Evolutionary conservation across 495 filamentous ascomycete species (phyloP), one percentile per base, ranked within the genome.

Genomic region (Tetracladium marchalianum): DNA sequence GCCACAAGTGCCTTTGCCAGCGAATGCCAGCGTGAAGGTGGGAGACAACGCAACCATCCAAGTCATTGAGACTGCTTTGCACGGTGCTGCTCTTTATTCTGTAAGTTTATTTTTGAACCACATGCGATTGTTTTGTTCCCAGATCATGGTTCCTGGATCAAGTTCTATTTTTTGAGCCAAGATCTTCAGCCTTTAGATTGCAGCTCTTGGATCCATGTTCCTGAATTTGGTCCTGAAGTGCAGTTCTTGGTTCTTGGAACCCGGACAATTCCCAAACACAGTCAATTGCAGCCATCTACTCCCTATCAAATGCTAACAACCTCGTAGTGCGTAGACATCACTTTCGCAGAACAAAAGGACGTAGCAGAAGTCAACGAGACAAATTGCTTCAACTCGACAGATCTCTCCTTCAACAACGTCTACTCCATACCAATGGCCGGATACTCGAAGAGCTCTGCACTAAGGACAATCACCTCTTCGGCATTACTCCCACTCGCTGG

Each of bases 11-110:
- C 82, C 88, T n/a, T 66, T 95, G 46, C 93, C 93, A 0, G 73
- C 69, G 15, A 82, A 84, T 52, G 68, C 79, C 35, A 81, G 63
- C 10, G 80, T 87, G 32, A 80, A 85, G 19, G 67, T 77, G 0
- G 93, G 93, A 13, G 85, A 93, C 62, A 84, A 90, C 60, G 92
- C 90, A 11, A 99, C 93, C 7, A 89, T 99, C 51, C 93, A 99
- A 63, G 68, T 97, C 13, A 78, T 99, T 32, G 89, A 96, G 74
- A 67, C 77, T 10, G 92, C 93, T 8, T 68, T 87, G 50, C 92
- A 96, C 60, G 93, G 93, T 11, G 93, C 92, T 3, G 73, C 85
- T 8, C 64, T 97, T 17, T 99, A 84, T 60, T 95, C 90, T 57
- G 92, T 98, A 75, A 56, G 85, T 19, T 13, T n/a, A 31, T 22